phyloP scores from a whole-genome alignment of 352 stramenopile genomes.

The Blastocystis sp. region DNA sequence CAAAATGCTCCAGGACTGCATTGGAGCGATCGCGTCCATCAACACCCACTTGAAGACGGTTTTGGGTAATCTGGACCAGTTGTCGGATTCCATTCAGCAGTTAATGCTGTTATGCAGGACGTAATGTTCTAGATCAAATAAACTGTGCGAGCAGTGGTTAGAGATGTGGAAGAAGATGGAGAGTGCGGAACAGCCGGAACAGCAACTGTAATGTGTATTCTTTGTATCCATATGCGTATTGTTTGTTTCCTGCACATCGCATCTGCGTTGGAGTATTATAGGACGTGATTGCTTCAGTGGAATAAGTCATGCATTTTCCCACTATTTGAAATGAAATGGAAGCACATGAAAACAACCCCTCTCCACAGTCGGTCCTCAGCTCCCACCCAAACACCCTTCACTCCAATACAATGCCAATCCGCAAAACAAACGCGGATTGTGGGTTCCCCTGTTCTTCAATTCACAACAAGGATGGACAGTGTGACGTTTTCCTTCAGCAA shows the following conservation, averaged over 20 bases:
- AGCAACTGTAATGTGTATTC: not conserved
- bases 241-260: slow-evolving; percentile 4
- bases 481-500: not conserved
- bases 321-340: too few species aligned
- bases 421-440: too few species aligned
- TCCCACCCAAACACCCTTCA: too few species aligned
- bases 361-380: too few species aligned
- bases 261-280: too few species aligned
- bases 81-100: slow-evolving; percentile 22
- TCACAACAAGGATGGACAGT: too few species aligned
- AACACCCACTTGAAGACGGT: slow-evolving; percentile 28
- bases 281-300: too few species aligned
- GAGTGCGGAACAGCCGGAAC: not conserved
- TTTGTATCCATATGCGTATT: not conserved
- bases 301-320: too few species aligned
- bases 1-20: slow-evolving; percentile 36
- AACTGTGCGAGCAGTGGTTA: slow-evolving; percentile 18
- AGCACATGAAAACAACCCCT: too few species aligned
- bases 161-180: slow-evolving; percentile 20
- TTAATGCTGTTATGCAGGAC: not conserved
- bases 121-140: slow-evolving; percentile 2
- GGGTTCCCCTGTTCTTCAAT: too few species aligned
- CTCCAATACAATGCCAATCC: too few species aligned
- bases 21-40: not conserved
- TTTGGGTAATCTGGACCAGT: slow-evolving; percentile 33